These are phyloP conservation scores for Vitis rotundifolia DNA, from an alignment of 164 flowering plant species.

Conservation along the genomic window DNA sequence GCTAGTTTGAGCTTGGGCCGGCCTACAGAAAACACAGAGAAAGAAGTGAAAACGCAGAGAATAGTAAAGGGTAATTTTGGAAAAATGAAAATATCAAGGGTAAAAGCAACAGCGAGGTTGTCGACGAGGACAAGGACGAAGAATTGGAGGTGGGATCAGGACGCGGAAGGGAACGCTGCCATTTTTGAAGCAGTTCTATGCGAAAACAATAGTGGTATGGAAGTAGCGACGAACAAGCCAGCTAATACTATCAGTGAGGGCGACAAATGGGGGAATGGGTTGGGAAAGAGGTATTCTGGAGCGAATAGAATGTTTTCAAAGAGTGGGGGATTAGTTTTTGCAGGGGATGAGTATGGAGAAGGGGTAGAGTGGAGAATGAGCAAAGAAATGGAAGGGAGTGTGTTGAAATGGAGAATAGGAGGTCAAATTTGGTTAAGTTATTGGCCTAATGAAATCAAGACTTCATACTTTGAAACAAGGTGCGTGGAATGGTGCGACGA, in stretches of 20 bases:
- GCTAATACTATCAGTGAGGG: conserved; percentile 6
- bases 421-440: conserved; percentile 79
- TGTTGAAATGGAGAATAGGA: conserved; percentile 90
- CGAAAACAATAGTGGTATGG: conserved; percentile 49
- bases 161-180: conserved; percentile 74
- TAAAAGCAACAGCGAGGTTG: conserved; percentile 37
- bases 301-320: conserved; percentile 51
- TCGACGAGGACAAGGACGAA: conserved; percentile 40
- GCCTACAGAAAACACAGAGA: conserved; percentile 59
- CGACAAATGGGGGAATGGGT: conserved; percentile 11
- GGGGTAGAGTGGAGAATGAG: conserved; percentile 77
- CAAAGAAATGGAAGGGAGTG: conserved; percentile 88
- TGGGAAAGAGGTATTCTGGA: conserved; percentile 41
- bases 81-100: conserved; percentile 35
- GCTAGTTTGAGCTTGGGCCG: conserved; percentile 64
- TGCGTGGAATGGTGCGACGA: conserved; percentile 87
- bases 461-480: conserved; percentile 62
- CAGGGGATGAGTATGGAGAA: conserved; percentile 69
- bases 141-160: conserved; percentile 89
- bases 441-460: conserved; percentile 54
- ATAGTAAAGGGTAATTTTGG: conserved; percentile 57
- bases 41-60: conserved; percentile 47
- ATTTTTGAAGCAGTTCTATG: conserved; percentile 63
- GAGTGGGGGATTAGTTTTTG: conserved; percentile 63
- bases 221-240: conserved; percentile 49